Conservation (phyloP, 1,139 yeast genomes). For the Blastobotrys malaysiensis region DNA sequence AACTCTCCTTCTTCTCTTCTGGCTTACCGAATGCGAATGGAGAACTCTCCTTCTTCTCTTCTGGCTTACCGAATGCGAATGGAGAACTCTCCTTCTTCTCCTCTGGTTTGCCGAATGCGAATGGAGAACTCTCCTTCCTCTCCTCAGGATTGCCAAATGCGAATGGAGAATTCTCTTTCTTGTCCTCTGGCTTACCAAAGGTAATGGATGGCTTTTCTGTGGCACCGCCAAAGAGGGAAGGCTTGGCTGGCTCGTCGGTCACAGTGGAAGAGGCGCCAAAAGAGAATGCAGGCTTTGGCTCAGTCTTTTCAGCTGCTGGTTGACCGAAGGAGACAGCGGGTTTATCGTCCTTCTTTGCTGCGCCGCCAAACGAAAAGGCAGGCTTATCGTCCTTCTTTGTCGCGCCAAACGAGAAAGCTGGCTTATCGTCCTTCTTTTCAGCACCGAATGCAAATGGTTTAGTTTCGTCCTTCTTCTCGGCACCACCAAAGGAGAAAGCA, state of each 20-base stretch:
- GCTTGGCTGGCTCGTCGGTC: slow-evolving; percentile 4
- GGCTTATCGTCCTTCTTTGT: slow-evolving; percentile 23
- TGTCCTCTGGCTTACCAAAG: slow-evolving; percentile 1
- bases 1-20: slow-evolving; percentile 19
- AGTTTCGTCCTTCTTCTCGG: slow-evolving; percentile 23
- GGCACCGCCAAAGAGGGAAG: slow-evolving; percentile 20
- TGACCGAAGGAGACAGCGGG: slow-evolving; percentile 31
- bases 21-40: slow-evolving; percentile 5
- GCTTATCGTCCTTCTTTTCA: neutral
- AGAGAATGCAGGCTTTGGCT: slow-evolving; percentile 1
- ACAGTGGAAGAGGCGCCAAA: slow-evolving; percentile 7
- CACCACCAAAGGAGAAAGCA: slow-evolving; percentile 12
- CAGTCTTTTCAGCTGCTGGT: slow-evolving; percentile 20
- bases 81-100: neutral
- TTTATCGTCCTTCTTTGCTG: slow-evolving; percentile 16
- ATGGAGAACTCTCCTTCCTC: neutral
- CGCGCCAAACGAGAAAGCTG: neutral
- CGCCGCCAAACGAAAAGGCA: slow-evolving; percentile 28
- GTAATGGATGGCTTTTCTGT: slow-evolving; percentile 3
- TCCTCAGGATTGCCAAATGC: neutral
- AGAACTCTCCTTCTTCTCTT: slow-evolving; percentile 9
- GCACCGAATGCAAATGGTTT: slow-evolving; percentile 19
- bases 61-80: slow-evolving; percentile 3
- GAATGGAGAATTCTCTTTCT: slow-evolving; percentile 2
- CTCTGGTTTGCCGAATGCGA: neutral